These are phyloP conservation scores for Moringa oleifera DNA, from an alignment of 345 rosid genomes.

Conservation along the genomic window DNA sequence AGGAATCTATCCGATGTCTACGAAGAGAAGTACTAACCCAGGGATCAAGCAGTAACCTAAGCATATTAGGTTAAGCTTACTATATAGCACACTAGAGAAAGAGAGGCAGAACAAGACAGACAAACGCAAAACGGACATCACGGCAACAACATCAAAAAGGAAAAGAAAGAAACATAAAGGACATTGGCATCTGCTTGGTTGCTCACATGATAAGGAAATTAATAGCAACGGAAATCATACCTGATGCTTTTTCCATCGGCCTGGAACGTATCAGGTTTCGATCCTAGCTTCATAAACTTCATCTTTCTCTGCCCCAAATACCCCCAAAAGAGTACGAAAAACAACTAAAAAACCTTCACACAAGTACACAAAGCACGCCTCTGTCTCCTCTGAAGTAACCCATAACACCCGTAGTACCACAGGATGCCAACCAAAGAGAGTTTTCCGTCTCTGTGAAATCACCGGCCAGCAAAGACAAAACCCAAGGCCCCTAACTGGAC, in stretches of 20 bases:
- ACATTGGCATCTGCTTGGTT: neutral
- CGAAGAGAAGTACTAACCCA: neutral
- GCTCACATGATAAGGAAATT: neutral
- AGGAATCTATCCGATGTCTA: neutral
- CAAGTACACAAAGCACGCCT: constrained; percentile 15
- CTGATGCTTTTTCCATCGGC: constrained; percentile 65
- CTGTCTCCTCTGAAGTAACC: constrained; percentile 15
- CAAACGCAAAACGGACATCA: neutral
- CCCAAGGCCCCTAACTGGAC: neutral
- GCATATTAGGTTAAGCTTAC: no score
- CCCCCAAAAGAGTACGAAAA: constrained; percentile 2
- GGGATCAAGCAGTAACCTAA: neutral
- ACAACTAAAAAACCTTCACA: constrained; percentile 9
- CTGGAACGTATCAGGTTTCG: constrained; percentile 84
- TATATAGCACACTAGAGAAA: no score
- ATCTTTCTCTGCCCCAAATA: constrained; percentile 31
- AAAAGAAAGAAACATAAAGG: neutral
- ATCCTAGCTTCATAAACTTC: constrained; percentile 97
- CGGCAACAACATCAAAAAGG: neutral
- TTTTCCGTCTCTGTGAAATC: constrained; percentile 8
- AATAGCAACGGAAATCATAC: constrained; percentile 29
- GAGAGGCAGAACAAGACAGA: neutral
- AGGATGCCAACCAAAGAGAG: neutral
- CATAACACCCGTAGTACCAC: neutral
- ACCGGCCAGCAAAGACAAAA: neutral